Base-by-base conservation (phyloP, 2,329 filamentous ascomycete species). In the Fusarium clavum region DNA sequence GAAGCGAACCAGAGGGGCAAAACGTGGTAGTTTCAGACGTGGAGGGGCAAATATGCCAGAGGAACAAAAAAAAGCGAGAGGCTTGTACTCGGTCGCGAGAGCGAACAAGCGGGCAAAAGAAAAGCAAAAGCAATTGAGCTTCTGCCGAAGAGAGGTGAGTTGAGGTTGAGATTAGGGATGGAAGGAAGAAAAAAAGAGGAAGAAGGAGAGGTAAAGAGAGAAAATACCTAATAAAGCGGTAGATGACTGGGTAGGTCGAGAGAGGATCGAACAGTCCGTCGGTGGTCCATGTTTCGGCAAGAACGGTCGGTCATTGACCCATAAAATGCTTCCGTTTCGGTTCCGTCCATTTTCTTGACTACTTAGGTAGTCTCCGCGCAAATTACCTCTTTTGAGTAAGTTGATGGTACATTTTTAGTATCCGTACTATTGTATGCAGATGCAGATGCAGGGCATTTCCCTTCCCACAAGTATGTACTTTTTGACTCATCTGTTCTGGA, bases 291-390 rank as follows among this genome's bases (percentile, higher is more conserved):
- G 70, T 49, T 71, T 75, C 73, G 73, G 73, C 41, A 75, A 69
- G 64, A 64, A 67, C 63, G 48, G 62, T 66, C 57, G 70, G 68
- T 58, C 54, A 58, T 57, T 72, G 69, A 60, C 72, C 72, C 72
- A 74, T 61, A 65, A 48, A 73, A 69, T 67, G 47, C 57, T 60
- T 71, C 69, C 65, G 69, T 72, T 60, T 67, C 69, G 59, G 60
- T 71, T 71, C 69, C 69, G 57, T 72, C 60, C 48, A 48, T 65
- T 68, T 52, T 59, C 52, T 60, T 27, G 43, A 48, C 25, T 32
- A 20, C 20, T 20, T 20, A 20, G 20, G 20, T 20, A 61, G 68
- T 38, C 68, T 71, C 68, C 59, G 53, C 63, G 22, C 68, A 45
- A 51, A 46, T 67, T 67, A 52, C 48, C 69, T 55, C 40, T 53